Evolutionary conservation across 352 stramenopile genomes (phyloP).

Genomic region (Salisapilia sapeloensis): DNA sequence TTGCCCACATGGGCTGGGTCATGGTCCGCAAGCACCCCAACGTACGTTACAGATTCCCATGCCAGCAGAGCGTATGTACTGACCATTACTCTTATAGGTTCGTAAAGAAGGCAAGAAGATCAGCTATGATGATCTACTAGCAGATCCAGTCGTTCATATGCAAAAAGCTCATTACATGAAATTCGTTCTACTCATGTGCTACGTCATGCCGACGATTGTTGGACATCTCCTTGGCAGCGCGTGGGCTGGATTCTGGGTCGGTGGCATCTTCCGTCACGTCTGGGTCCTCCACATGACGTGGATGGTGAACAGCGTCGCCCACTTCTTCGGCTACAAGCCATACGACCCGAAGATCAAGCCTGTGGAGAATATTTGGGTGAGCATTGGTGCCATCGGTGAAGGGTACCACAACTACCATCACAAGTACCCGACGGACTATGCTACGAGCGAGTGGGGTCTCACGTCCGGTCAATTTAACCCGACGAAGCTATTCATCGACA

Average conservation of each 20-base stretch:
- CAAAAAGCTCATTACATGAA: slow-evolving; percentile 90
- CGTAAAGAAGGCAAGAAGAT: slow-evolving; percentile 83
- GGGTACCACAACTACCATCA: slow-evolving; percentile 93
- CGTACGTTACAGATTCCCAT: slow-evolving; percentile 23
- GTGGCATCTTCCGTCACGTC: slow-evolving; percentile 89
- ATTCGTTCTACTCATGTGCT: slow-evolving; percentile 92
- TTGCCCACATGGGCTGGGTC: slow-evolving; percentile 98
- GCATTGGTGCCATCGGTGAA: slow-evolving; percentile 91
- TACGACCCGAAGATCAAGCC: slow-evolving; percentile 93
- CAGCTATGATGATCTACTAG: slow-evolving; percentile 90
- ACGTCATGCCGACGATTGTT: slow-evolving; percentile 86
- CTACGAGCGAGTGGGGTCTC: slow-evolving; percentile 93
- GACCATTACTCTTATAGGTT: slow-evolving; percentile 11
- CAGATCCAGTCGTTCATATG: slow-evolving; percentile 90
- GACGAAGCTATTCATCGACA: slow-evolving; percentile 96
- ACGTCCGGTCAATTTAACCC: slow-evolving; percentile 94
- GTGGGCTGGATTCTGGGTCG: slow-evolving; percentile 93
- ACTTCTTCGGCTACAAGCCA: slow-evolving; percentile 97
- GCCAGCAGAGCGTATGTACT: slow-evolving; percentile 6
- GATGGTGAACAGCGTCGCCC: slow-evolving; percentile 96
- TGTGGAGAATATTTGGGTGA: slow-evolving; percentile 94
- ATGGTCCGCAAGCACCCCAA: slow-evolving; percentile 96
- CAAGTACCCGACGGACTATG: slow-evolving; percentile 99
- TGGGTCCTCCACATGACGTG: slow-evolving; percentile 97
- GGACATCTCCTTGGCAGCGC: slow-evolving; percentile 82